Conservation (phyloP, 768 basidiomycete genomes). For the Leucocoprinus leucothites region DNA sequence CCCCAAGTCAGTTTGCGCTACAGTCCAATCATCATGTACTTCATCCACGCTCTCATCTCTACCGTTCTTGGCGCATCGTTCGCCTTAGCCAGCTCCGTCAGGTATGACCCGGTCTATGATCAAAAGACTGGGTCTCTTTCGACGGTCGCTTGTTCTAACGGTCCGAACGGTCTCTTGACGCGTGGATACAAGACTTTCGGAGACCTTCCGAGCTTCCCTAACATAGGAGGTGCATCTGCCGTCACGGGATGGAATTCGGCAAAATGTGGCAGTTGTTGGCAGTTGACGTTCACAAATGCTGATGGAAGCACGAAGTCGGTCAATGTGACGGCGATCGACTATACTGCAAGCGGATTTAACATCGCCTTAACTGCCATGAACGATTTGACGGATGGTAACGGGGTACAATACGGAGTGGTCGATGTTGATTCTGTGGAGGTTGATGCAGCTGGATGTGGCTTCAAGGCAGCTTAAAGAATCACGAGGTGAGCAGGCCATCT, state of each 20-base stretch:
- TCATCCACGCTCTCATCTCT: conserved; percentile 21
- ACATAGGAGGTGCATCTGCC: conserved; percentile 53
- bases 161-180: conserved; percentile 44
- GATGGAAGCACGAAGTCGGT: conserved; percentile 31
- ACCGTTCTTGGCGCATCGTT: conserved; percentile 21
- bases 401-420: conserved; percentile 43
- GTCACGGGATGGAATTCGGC: conserved; percentile 49
- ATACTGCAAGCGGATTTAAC: conserved; percentile 44
- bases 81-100: conserved; percentile 24
- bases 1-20: no score
- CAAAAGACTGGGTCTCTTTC: conserved; percentile 27
- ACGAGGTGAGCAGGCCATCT: not conserved
- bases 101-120: conserved; percentile 53
- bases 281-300: conserved; percentile 41
- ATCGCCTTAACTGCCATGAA: conserved; percentile 55
- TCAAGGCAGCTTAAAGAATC: conserved; percentile 20
- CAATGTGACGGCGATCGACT: conserved; percentile 52
- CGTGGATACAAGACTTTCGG: conserved; percentile 45
- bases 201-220: conserved; percentile 53
- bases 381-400: conserved; percentile 44
- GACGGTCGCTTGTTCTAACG: conserved; percentile 45
- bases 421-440: conserved; percentile 41
- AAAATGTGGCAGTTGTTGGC: conserved; percentile 61
- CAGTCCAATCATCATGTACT: conserved; percentile 27
- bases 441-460: conserved; percentile 44